Evolutionary conservation across 768 basidiomycete genomes (phyloP).

Genomic region (Suillus decipiens): DNA sequence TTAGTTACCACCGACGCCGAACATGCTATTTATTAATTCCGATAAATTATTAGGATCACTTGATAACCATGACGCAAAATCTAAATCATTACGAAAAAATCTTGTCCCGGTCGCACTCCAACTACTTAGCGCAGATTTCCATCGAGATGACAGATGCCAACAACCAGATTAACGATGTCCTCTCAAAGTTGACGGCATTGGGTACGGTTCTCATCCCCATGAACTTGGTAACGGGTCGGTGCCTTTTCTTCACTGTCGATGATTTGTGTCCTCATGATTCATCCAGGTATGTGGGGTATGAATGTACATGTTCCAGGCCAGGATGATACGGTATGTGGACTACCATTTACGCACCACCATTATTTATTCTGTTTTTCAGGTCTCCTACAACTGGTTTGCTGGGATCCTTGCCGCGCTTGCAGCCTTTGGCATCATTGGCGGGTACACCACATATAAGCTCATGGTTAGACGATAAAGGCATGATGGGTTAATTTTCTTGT

Average conservation of each 20-base stretch:
- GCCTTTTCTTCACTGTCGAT: background rate
- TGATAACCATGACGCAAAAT: conserved; percentile 99
- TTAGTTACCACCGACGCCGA: conserved; percentile 23
- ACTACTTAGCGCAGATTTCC: conserved; percentile 98
- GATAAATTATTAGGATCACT: conserved; percentile 65
- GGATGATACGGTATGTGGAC: conserved; percentile 44
- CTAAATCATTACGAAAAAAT: conserved; percentile 99
- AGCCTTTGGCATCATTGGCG: conserved; percentile 80
- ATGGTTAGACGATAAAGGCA: conserved; percentile 50
- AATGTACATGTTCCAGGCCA: conserved; percentile 97
- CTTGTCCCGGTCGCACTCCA: conserved; percentile 96
- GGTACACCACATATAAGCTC: conserved; percentile 76
- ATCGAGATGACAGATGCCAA: conserved; percentile 99
- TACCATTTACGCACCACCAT: background rate
- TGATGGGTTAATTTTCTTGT: background rate
- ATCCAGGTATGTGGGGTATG: conserved; percentile 91
- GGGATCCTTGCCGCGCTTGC: conserved; percentile 81
- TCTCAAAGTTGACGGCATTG: conserved; percentile 94
- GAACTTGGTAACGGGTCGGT: conserved; percentile 89
- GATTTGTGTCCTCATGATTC: background rate
- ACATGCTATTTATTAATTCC: background rate
- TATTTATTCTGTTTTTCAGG: conserved; percentile 3
- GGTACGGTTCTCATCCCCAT: conserved; percentile 97
- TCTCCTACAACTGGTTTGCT: conserved; percentile 80
- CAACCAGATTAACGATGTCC: conserved; percentile 99